Evolutionary conservation across 768 basidiomycete genomes (phyloP), one percentile per base, ranked within the genome.

Genomic region (Clitopilus hobsonii): DNA sequence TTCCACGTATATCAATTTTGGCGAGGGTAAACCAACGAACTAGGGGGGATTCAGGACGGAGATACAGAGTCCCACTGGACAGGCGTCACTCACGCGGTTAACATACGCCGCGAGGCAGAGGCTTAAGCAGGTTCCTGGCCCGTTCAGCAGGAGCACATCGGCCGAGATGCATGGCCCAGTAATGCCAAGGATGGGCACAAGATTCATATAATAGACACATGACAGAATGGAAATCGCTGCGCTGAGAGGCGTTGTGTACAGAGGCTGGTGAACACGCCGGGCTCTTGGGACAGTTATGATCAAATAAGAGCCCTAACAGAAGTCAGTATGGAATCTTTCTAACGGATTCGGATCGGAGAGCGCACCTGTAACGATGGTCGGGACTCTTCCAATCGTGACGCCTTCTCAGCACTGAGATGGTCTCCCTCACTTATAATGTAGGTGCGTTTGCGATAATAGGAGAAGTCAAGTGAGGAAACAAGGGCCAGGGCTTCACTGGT

Each of bases 101-200:
- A 92, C 54, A 64, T 84, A 86, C 13, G 84, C 79, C 0, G 89
- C 84, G 14, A 81, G 56, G 55, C 88, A 91, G 5, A 98, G 75
- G 5, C 88, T 74, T 28, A 95, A 83, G 66, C 92, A 95, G 5
- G 96, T 98, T 14, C 97, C 96, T 0, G 97, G 97, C 1, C 97
- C 97, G 68, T 98, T 98, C 25, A 98, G 70, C 51, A 99, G 72
- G 49, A 99, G 74, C 25, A 92, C 72, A 55, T 98, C 93, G 24
- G 85, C 81, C 62, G 85, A 83, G 3, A 30, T 51, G 29, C 58
- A 72, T 56, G 16, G 54, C 30, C 48, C 45, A 14, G 50, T 51
- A 49, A 57, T 63, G 30, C 61, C 58, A 51, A 56, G 58, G n/a
- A 76, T 57, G 1, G 88, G 89, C 1, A 63, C 56, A 28, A 91